A percentile compares a stretch with the other conserved stretches of the same genome.
These are phyloP conservation scores for Cryoendolithus antarcticus DNA, from an alignment of 2,329 filamentous ascomycete genomes.

Conservation along the genomic window DNA sequence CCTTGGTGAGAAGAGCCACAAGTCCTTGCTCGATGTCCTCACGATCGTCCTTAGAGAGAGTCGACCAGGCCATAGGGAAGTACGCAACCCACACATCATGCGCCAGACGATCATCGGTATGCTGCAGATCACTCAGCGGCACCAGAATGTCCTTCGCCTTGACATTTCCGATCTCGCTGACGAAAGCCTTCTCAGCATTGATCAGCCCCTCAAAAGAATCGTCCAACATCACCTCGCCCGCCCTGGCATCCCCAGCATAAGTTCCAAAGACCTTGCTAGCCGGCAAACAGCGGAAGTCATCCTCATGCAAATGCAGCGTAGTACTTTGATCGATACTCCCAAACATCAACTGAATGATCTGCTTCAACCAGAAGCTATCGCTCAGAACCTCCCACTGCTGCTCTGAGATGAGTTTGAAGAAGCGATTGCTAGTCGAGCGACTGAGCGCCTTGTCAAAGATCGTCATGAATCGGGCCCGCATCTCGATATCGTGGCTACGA, in stretches of 20 bases:
- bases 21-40: conserved; percentile 82
- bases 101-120: conserved; percentile 68
- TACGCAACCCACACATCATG: conserved; percentile 83
- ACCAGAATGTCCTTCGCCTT: conserved; percentile 81
- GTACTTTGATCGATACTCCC: conserved; percentile 79
- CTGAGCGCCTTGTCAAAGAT: conserved; percentile 94
- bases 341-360: conserved; percentile 85
- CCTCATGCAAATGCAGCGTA: conserved; percentile 63
- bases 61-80: conserved; percentile 91
- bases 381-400: conserved; percentile 96
- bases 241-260: conserved; percentile 57
- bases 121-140: conserved; percentile 81
- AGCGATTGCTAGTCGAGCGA: conserved; percentile 76
- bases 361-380: conserved; percentile 93
- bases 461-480: conserved; percentile 91
- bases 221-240: conserved; percentile 59
- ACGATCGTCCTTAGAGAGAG: conserved; percentile 74
- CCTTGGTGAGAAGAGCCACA: conserved; percentile 81
- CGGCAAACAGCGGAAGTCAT: conserved; percentile 72
- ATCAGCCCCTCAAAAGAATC: conserved; percentile 73
- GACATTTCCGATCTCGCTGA: conserved; percentile 70
- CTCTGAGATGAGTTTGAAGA: conserved; percentile 77
- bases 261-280: conserved; percentile 61
- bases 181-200: conserved; percentile 64
- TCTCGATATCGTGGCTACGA: conserved; percentile 82